Evolutionary conservation across 768 basidiomycete species (phyloP).

Genomic region (Russula emetica): DNA sequence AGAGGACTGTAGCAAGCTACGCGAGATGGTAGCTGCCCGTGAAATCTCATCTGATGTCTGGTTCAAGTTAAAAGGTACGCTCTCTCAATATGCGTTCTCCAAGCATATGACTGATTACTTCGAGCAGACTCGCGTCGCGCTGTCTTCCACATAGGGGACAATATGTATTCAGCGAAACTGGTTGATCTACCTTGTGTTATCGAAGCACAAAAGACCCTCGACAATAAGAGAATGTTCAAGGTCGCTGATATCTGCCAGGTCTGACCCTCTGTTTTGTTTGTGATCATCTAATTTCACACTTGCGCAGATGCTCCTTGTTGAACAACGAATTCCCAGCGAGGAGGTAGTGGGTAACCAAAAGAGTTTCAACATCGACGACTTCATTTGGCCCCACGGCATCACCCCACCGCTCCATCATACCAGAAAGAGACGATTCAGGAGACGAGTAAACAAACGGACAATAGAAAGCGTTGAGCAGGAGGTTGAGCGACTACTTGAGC

Average conservation of each 20-base stretch:
- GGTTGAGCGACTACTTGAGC: constrained; percentile 80
- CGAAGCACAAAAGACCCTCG: constrained; percentile 93
- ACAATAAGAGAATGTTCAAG: constrained; percentile 97
- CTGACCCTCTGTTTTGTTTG: constrained; percentile 15
- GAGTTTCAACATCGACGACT: constrained; percentile 87
- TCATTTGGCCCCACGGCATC: constrained; percentile 95
- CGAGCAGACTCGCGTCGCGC: constrained; percentile 81
- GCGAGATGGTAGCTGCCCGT: constrained; percentile 75
- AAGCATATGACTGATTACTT: neutral
- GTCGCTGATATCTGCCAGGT: constrained; percentile 98
- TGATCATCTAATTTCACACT: constrained; percentile 19
- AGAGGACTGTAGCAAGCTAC: constrained; percentile 71
- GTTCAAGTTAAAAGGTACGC: constrained; percentile 95
- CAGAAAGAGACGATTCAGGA: constrained; percentile 88
- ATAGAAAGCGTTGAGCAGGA: constrained; percentile 94
- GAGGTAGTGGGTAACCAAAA: constrained; percentile 57
- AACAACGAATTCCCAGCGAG: constrained; percentile 66
- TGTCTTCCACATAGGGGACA: constrained; percentile 79
- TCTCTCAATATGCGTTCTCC: neutral
- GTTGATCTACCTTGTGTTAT: constrained; percentile 94
- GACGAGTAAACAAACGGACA: constrained; percentile 78
- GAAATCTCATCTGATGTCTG: constrained; percentile 79
- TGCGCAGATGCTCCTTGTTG: constrained; percentile 85
- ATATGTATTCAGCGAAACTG: constrained; percentile 82
- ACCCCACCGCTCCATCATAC: constrained; percentile 90